Evolutionary conservation across 257 asterid species (phyloP), one percentile per base, ranked within the genome.

Genomic region (Fraxinus anomala): DNA sequence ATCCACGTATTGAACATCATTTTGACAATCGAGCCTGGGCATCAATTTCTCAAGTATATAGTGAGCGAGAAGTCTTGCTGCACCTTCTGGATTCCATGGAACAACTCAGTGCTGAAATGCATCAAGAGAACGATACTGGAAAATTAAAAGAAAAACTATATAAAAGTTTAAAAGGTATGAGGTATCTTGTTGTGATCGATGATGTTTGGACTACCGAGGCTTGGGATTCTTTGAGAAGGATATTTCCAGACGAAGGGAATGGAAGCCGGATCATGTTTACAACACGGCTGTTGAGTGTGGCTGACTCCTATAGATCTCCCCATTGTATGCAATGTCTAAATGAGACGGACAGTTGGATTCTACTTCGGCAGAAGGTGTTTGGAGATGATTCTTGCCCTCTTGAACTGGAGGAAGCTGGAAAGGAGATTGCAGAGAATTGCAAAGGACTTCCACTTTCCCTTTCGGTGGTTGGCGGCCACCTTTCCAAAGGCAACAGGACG

Each of bases 361-460:
- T 80, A 40, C 76, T 80, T 23, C 26, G 19, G 0, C 28, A 56
- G 13, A 26, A 73, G 71, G 79, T 74, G 76, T 80, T 80, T 31
- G 72, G 26, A 56, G 67, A 59, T 23, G 68, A 54, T 44, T 0
- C n/a, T 68, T 70, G 80, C 72, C 79, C 76, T 68, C 66, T 12
- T 51, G 76, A 75, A 30, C 23, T 80, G 66, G 71, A 49, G 11
- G 67, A 21, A 31, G 28, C 63, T 39, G 81, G 84, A 66, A 72
- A 26, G 33, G 42, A 31, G 59, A 76, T 81, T 42, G 69, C 74
- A 44, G 17, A 28, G 34, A 70, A 70, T 28, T 80, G 80, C 39
- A 5, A 42, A 23, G 84, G 80, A 26, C 84, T 80, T 61, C 84
- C 84, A 17, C 63, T 76, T 16, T 28, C 75, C 17, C 51, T 81